Percentiles rank a stretch among this genome's conserved stretches.
These are phyloP conservation scores for Clavaria fumosa DNA, from an alignment of 768 basidiomycete species.

Conservation along the genomic window DNA sequence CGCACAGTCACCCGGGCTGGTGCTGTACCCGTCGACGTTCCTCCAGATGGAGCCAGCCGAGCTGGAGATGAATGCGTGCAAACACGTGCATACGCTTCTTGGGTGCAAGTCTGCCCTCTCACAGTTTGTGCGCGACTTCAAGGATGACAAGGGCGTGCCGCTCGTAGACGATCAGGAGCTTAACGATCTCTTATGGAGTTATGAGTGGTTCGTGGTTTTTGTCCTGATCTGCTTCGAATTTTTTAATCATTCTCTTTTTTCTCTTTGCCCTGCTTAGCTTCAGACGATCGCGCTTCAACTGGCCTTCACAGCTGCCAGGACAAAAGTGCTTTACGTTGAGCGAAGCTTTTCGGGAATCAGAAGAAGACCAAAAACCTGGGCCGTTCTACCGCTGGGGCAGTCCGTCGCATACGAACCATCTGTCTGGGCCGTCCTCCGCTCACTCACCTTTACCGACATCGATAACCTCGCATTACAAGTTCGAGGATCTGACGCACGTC, in stretches of 20 bases:
- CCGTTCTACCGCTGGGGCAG: not conserved
- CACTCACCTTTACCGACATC: no score
- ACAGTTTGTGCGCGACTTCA: slow-evolving; percentile 28
- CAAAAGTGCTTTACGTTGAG: slow-evolving; percentile 5
- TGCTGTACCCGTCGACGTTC: slow-evolving; percentile 44
- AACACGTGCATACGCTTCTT: slow-evolving; percentile 47
- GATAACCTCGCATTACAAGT: slow-evolving; percentile 12
- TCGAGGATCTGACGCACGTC: slow-evolving; percentile 31
- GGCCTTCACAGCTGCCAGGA: slow-evolving; percentile 33
- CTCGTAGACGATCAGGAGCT: slow-evolving; percentile 24
- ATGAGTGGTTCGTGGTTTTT: slow-evolving; percentile 33
- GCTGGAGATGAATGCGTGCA: slow-evolving; percentile 64
- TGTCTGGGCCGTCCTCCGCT: no score
- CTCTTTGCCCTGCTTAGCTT: slow-evolving; percentile 29
- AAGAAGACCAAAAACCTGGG: not conserved
- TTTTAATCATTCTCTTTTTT: no score
- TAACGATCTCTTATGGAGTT: slow-evolving; percentile 34
- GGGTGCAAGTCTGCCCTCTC: slow-evolving; percentile 43
- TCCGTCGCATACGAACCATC: not conserved
- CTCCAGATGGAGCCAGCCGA: slow-evolving; percentile 41
- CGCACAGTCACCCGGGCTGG: slow-evolving; percentile 44
- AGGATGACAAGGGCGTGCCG: slow-evolving; percentile 23
- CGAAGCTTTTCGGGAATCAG: not conserved
- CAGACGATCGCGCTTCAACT: slow-evolving; percentile 51
- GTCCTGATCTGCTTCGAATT: slow-evolving; percentile 4